These are phyloP conservation scores for Hemileccinum impolitum DNA, from an alignment of 768 basidiomycete species.

Conservation along the genomic window DNA sequence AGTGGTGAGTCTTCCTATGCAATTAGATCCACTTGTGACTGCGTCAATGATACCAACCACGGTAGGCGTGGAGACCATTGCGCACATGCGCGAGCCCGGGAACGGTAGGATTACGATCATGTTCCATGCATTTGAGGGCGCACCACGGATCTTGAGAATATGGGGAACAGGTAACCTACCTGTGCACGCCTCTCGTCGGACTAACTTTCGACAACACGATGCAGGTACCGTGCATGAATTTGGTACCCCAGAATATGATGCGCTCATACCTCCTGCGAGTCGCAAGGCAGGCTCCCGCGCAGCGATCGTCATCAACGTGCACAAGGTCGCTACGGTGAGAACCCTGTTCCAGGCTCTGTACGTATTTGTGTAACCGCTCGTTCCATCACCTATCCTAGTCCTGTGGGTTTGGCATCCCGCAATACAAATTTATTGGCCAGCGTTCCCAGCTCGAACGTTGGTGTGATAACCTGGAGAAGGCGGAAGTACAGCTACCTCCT, in stretches of 20 bases:
- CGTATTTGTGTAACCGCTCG: not conserved
- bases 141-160: conserved; percentile 54
- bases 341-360: not conserved
- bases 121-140: conserved; percentile 60
- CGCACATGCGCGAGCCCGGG: conserved; percentile 53
- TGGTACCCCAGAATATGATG: conserved; percentile 58
- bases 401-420: conserved; percentile 64
- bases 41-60: too few relatives aligned
- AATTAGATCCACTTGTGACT: too few relatives aligned
- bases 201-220: not conserved
- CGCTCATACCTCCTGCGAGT: conserved; percentile 41
- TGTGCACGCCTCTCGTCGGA: not conserved
- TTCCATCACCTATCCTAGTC: conserved; percentile 42
- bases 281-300: conserved; percentile 59
- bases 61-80: conserved; percentile 53
- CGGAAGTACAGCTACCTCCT: conserved; percentile 31
- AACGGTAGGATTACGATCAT: conserved; percentile 61
- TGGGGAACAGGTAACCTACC: conserved; percentile 48
- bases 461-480: conserved; percentile 41
- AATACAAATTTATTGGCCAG: conserved; percentile 53
- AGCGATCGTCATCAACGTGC: conserved; percentile 56
- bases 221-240: conserved; percentile 59
- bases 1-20: conserved; percentile 63
- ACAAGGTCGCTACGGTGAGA: conserved; percentile 52
- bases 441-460: conserved; percentile 50